phyloP scores from a whole-genome alignment of 768 basidiomycete genomes.

The Pleurotus pulmonarius region DNA sequence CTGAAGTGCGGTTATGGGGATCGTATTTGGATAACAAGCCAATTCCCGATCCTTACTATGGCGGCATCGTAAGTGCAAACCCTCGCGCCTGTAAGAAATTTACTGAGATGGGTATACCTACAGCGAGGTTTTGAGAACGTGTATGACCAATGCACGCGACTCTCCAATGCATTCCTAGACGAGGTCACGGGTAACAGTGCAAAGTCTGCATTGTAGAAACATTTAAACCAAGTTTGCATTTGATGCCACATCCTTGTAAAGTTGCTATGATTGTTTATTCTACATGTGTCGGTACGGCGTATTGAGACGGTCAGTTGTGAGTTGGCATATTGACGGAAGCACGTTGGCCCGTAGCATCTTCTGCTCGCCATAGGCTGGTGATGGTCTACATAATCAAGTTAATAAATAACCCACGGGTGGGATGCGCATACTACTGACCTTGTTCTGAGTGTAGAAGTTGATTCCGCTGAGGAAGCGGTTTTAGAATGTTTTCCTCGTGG shows the following conservation, averaged over 20 bases:
- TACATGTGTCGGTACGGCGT: neutral
- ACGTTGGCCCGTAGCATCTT: slow-evolving; percentile 74
- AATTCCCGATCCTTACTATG: slow-evolving; percentile 87
- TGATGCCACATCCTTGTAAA: neutral
- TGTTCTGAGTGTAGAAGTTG: slow-evolving; percentile 96
- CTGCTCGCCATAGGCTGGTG: slow-evolving; percentile 89
- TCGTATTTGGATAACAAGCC: slow-evolving; percentile 67
- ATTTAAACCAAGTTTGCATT: neutral
- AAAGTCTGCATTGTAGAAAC: slow-evolving; percentile 4
- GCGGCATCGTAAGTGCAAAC: slow-evolving; percentile 46
- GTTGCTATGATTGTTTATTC: slow-evolving; percentile 4
- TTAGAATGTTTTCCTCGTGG: neutral
- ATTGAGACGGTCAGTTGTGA: slow-evolving; percentile 42
- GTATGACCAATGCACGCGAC: slow-evolving; percentile 71
- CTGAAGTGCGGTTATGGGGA: slow-evolving; percentile 75
- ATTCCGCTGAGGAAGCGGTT: slow-evolving; percentile 53
- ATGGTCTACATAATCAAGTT: slow-evolving; percentile 56
- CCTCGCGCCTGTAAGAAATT: neutral
- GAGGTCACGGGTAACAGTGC: slow-evolving; percentile 36
- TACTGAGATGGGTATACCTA: neutral
- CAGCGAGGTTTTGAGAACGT: slow-evolving; percentile 72
- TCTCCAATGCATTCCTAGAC: slow-evolving; percentile 82
- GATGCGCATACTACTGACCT: slow-evolving; percentile 38
- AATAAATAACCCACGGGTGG: neutral
- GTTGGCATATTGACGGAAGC: slow-evolving; percentile 90